phyloP scores from a whole-genome alignment of 805 yeast species.

The Monosporozyma aerobia region DNA sequence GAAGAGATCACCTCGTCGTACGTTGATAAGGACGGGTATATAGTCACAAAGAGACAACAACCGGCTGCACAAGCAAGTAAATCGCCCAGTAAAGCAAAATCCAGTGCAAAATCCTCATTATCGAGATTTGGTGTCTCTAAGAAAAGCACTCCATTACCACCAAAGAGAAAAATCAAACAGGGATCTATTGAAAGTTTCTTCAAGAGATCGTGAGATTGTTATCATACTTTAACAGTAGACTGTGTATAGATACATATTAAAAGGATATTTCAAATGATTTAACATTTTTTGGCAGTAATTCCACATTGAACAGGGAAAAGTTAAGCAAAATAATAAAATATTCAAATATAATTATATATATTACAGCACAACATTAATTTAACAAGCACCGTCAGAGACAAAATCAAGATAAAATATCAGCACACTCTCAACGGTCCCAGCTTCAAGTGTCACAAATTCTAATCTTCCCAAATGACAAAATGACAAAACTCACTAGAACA shows the following conservation, averaged over 20 bases:
- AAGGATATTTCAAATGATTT: too few relatives aligned
- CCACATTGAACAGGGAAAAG: too few relatives aligned
- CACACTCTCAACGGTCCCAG: too few relatives aligned
- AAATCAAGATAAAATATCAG: too few relatives aligned
- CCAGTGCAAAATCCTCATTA: conserved; percentile 4
- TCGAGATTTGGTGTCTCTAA: conserved; percentile 4
- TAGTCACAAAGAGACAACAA: conserved; percentile 19
- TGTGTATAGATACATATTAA: background rate
- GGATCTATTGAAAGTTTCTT: conserved; percentile 28
- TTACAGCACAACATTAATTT: too few relatives aligned
- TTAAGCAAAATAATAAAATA: too few relatives aligned
- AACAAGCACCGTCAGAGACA: too few relatives aligned
- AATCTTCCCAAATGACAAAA: too few relatives aligned
- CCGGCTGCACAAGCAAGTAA: conserved; percentile 11
- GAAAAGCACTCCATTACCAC: conserved; percentile 8
- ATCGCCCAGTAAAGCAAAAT: conserved; percentile 5
- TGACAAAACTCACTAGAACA: too few relatives aligned
- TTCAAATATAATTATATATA: too few relatives aligned
- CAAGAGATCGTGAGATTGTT: conserved; percentile 9
- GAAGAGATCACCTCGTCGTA: conserved; percentile 7
- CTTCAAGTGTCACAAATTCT: too few relatives aligned
- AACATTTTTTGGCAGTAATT: too few relatives aligned
- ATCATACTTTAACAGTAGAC: background rate
- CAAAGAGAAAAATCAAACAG: conserved; percentile 19
- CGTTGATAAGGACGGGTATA: conserved; percentile 29